Evolutionary conservation across 2,329 filamentous ascomycete genomes (phyloP).

Genomic region (Phyllosticta ampelicida): DNA sequence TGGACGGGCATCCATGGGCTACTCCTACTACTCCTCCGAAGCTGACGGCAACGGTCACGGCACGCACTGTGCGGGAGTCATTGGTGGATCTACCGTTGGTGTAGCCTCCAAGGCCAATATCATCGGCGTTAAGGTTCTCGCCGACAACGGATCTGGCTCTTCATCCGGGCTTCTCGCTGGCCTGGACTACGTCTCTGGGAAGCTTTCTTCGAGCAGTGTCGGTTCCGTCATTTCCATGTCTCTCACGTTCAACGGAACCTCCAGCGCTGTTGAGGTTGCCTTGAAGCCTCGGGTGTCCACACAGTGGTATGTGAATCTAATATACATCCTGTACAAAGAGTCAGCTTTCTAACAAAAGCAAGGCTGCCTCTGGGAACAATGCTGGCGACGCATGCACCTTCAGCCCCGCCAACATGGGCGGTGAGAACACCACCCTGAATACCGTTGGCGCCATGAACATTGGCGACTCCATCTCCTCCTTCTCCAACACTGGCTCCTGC

Average conservation of each 20-base stretch:
- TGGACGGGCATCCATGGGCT: slow-evolving; percentile 19
- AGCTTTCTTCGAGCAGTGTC: slow-evolving; percentile 29
- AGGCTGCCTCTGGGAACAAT: slow-evolving; percentile 27
- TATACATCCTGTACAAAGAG: background rate
- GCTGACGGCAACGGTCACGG: slow-evolving; percentile 5
- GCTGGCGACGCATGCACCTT: slow-evolving; percentile 16
- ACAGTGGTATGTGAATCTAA: slow-evolving; percentile 7
- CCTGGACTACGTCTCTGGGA: slow-evolving; percentile 36
- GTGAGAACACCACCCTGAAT: slow-evolving; percentile 11
- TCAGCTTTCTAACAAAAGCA: background rate
- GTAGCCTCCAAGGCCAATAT: slow-evolving; percentile 27
- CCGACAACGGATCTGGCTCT: slow-evolving; percentile 8
- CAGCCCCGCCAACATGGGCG: slow-evolving; percentile 20
- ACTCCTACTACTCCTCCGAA: background rate
- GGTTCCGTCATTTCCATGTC: slow-evolving; percentile 40
- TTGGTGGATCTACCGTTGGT: slow-evolving; percentile 23
- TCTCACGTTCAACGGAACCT: slow-evolving; percentile 25
- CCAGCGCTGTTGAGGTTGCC: slow-evolving; percentile 26
- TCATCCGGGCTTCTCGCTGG: slow-evolving; percentile 29
- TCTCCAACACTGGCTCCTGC: slow-evolving; percentile 28
- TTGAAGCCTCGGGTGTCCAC: slow-evolving; percentile 32
- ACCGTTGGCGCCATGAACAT: slow-evolving; percentile 26
- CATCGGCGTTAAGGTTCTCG: slow-evolving; percentile 27
- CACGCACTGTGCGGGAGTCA: slow-evolving; percentile 22
- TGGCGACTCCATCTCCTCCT: slow-evolving; percentile 16